Evolutionary conservation across 106 monocot species (phyloP), one percentile per base, ranked within the genome.

Genomic region (Acorus gramineus): DNA sequence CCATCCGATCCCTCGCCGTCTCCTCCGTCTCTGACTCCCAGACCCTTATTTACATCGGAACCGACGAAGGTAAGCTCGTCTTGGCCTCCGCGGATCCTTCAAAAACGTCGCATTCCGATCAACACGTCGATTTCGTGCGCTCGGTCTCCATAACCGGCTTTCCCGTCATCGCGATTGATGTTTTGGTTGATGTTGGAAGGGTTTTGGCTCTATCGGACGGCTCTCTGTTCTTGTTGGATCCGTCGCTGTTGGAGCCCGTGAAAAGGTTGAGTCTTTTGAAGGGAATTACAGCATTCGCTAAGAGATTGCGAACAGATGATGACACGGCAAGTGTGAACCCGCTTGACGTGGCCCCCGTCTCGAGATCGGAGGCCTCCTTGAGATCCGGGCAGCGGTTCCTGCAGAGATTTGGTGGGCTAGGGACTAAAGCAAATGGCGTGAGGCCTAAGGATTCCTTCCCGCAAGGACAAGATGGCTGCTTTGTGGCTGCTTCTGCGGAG

Each of bases 121-220:
- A 28, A 13, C 2, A 51, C 8, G 58, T 72, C 0, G 63, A 76
- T 45, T 74, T 90, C 62, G 44, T 84, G 2, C 62, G 70, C 42
- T 74, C 82, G 42, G 61, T 68, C 0, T 61, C 90, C n/a, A 44
- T 96, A 28, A 65, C 65, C 47, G 56, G 55, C 50, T 76, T 80
- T 14, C 55, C 73, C 14, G 74, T 96, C 62, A 82, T 87, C 7
- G 78, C 77, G 4, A 78, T 96, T 61, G 56, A 71, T 12, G 61
- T 81, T 49, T 76, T 96, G n/a, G 6, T 69, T 1, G 87, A 87
- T 57, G 71, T 96, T 42, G 66, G 68, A 5, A 61, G 80, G 42
- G 44, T 96, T 8, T 69, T 92, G 3, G 73, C 78, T 46, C 79
- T 85, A 8, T 85, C 96, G 42, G 77, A 80, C 11, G 90, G 85